Base-by-base conservation (phyloP, 2,329 filamentous ascomycete species). In the Beauveria bassiana region DNA sequence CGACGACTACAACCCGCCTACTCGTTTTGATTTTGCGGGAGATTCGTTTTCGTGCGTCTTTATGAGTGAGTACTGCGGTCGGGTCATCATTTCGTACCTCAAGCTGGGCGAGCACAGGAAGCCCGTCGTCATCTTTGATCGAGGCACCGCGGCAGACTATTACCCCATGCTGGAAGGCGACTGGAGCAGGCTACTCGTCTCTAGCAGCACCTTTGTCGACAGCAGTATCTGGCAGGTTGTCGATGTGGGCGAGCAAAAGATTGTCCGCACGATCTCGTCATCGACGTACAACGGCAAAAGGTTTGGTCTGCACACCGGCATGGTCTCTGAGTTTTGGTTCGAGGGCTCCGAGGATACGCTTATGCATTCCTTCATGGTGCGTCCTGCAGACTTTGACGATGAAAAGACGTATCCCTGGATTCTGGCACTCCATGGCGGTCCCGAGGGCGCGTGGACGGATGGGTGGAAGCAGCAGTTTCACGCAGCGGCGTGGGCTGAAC, bases 401-500 rank as follows among this genome's bases (percentile, higher is more conserved):
- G 64, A 5, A 6, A 71, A 70, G 61, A 73, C 70, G 55, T 75
- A 76, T 20, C 77, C 77, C 2, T 67, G 77, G 60, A 70, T 73
- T 0, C 49, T 79, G 3, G 64, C 73, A 18, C 69, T 76, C 12
- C 75, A 78, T 38, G 76, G 72, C 10, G 74, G 73, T 0, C 75
- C 83, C 0, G 77, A 78, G 59, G 69, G 70, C 3, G 74, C 80
- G 2, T 83, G 79, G 79, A 74, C 74, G n/a, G 81, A 86, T 64
- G 72, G 74, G 54, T 85, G 82, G 82, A 77, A 64, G 72, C 76
- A 66, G 58, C 73, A 68, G 64, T 82, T 78, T 78, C 85, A 86
- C 63, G 74, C 77, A 1, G 78, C 79, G 1, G 72, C 82, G 3
- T 86, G 82, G 72, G 84, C 83, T 4, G 81, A 85, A 66, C 81